A percentile compares a stretch with the other conserved stretches of the same genome.
Conservation (phyloP, 768 basidiomycete species). For the Xerocomellus intermedius region DNA sequence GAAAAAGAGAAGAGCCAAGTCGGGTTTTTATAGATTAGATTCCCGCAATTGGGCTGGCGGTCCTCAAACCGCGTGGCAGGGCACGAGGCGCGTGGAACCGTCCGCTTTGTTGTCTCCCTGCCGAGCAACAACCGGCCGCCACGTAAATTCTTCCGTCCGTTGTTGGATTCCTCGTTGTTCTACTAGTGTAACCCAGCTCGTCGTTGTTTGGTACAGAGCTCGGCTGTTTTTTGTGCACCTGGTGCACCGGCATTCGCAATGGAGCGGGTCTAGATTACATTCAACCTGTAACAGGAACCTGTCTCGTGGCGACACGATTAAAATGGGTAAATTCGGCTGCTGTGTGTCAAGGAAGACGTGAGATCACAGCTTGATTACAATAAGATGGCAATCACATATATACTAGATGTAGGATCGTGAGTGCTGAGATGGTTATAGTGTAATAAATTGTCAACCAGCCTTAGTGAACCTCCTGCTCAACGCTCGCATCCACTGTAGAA, state of each 20-base stretch:
- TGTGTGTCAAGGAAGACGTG: conserved; percentile 1
- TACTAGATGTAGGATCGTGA: neutral
- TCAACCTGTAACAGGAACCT: conserved; percentile 15
- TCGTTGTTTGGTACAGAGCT: conserved; percentile 4
- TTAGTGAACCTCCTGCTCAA: conserved; percentile 11
- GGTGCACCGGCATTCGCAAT: neutral
- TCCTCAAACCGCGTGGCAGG: conserved; percentile 42
- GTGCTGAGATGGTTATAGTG: neutral
- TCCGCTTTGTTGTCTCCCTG: conserved; percentile 17
- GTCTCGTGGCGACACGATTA: conserved; percentile 9
- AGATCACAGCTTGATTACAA: neutral
- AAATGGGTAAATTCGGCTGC: conserved; percentile 16
- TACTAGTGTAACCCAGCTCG: neutral
- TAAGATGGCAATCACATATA: neutral
- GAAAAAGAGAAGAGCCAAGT: conserved; percentile 19
- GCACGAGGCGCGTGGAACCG: conserved; percentile 47
- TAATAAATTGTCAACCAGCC: conserved; percentile 1
- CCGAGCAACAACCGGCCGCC: conserved; percentile 9
- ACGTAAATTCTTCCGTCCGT: conserved; percentile 11
- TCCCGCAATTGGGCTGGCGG: conserved; percentile 20
- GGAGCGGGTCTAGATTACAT: conserved; percentile 1
- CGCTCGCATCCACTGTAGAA: conserved; percentile 28
- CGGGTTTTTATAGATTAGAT: conserved; percentile 54
- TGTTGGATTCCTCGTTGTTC: conserved; percentile 3
- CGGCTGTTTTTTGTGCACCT: conserved; percentile 5